phyloP scores from a whole-genome alignment of 441 rosid species.

The Adansonia rubrostipa region DNA sequence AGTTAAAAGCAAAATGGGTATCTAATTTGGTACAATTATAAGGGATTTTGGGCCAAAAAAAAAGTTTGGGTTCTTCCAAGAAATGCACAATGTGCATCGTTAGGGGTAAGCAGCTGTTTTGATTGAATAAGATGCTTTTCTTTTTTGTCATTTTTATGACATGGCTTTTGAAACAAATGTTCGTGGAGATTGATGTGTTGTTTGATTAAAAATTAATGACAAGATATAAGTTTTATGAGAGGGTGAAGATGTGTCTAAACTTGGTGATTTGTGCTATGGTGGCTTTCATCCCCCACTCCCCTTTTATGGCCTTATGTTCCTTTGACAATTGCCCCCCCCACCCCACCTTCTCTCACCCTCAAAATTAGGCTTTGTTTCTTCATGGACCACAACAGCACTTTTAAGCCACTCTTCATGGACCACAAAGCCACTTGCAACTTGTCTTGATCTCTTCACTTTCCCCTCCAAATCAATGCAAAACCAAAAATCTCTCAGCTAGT shows the following conservation, averaged over 20 bases:
- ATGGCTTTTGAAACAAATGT: slow-evolving; percentile 4
- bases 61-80: slow-evolving; percentile 9
- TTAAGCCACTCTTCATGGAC: slow-evolving; percentile 43
- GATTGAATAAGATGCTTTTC: not conserved
- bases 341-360: slow-evolving; percentile 9
- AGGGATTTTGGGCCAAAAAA: slow-evolving; percentile 26
- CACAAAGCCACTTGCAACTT: slow-evolving; percentile 45
- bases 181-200: not conserved
- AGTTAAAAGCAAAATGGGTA: slow-evolving; percentile 25
- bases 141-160: not conserved
- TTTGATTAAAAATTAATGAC: not conserved
- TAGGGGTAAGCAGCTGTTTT: not conserved
- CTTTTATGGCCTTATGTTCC: slow-evolving; percentile 3
- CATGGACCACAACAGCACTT: slow-evolving; percentile 61
- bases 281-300: not conserved
- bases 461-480: not conserved
- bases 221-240: not conserved
- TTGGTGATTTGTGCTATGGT: slow-evolving; percentile 10
- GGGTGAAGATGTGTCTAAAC: not conserved
- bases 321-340: not conserved
- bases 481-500: not conserved
- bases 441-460: slow-evolving; percentile 1
- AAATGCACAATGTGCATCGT: not conserved
- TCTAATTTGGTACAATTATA: slow-evolving; percentile 35
- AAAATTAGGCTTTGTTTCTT: slow-evolving; percentile 40